Evolutionary conservation across 768 basidiomycete species (phyloP), one percentile per base, ranked within the genome.

Genomic region (Pleurotus djamor): DNA sequence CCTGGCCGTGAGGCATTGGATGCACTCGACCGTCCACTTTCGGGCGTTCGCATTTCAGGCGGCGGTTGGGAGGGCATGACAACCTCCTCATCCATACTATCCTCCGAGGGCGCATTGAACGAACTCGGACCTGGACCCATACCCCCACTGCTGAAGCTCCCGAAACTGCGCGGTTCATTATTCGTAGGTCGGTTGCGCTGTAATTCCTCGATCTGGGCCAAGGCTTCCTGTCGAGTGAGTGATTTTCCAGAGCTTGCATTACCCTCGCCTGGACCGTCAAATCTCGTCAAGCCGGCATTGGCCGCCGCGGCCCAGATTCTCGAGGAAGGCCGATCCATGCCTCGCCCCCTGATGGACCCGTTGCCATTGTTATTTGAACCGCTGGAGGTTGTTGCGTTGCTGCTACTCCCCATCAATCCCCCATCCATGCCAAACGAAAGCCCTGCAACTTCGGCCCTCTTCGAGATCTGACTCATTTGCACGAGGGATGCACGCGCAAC

Each of bases 401-500:
- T 28, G 21, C 21, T 28, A 28, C 21, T 47, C 13, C 17, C 57
- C 16, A 56, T 59, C 38, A 59, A 57, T 16, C 61, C 57, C 37
- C 63, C 56, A 14, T 59, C 61, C 33, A 33, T 49, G 35, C 66
- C 59, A 51, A 63, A 66, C 55, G 65, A 65, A 62, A 66, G 64
- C 58, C 67, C 63, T 41, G 60, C 68, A 52, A 55, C 66, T 51
- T 80, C 79, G 4, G 84, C 87, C 32, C 87, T 80, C 55, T 87
- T 75, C 47, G 88, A 88, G 63, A 89, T 82, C 67, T 91, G 90
- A 71, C 86, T 91, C 85, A 92, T 88, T 69, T 90, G 89, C 64
- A 84, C 78, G 60, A 92, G 80, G 54, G 85, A 83, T 13, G 86
- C 87, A 21, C 85, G 81, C 3, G 87, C 89, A 48, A 90, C 81